Evolutionary conservation across 225 moss, liverwort and hornwort genomes (phyloP).

Genomic region (Anthoceros angustus): DNA sequence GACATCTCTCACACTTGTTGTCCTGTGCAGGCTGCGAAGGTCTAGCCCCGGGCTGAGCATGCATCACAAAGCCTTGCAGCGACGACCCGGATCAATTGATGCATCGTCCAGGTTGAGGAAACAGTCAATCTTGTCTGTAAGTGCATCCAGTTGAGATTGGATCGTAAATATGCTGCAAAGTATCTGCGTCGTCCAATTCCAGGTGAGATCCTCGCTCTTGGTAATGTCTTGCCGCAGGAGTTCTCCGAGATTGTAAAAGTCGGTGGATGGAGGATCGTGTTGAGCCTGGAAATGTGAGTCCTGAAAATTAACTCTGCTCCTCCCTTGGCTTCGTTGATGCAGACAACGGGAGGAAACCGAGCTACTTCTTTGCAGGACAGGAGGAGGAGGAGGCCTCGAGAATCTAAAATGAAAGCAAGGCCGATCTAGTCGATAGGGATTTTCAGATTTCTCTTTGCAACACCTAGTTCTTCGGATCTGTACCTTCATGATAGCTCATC

Average conservation of each 20-base stretch:
- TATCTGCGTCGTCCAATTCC: not conserved
- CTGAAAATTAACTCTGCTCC: not conserved
- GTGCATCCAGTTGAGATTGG: not conserved
- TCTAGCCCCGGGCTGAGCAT: not conserved
- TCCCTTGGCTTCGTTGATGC: not conserved
- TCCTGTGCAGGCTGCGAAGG: not conserved
- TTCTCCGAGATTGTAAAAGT: not conserved
- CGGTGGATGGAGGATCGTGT: not conserved
- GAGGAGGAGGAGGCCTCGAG: not conserved
- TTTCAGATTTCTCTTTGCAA: not conserved
- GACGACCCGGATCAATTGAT: not conserved
- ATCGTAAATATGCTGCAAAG: not conserved
- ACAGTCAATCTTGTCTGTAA: not conserved
- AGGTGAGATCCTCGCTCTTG: not conserved
- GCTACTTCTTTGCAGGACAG: not conserved
- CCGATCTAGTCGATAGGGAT: not conserved
- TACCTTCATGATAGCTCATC: too few relatives aligned
- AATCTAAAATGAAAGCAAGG: not conserved
- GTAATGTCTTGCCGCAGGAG: not conserved
- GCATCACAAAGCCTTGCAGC: not conserved
- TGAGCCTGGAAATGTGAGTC: not conserved
- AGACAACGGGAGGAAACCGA: not conserved
- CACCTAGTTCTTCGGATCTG: too few relatives aligned
- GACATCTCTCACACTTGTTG: not conserved
- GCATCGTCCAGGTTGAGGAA: not conserved